phyloP scores from a whole-genome alignment of 2,329 filamentous ascomycete genomes.

The Zymoseptoria tritici region DNA sequence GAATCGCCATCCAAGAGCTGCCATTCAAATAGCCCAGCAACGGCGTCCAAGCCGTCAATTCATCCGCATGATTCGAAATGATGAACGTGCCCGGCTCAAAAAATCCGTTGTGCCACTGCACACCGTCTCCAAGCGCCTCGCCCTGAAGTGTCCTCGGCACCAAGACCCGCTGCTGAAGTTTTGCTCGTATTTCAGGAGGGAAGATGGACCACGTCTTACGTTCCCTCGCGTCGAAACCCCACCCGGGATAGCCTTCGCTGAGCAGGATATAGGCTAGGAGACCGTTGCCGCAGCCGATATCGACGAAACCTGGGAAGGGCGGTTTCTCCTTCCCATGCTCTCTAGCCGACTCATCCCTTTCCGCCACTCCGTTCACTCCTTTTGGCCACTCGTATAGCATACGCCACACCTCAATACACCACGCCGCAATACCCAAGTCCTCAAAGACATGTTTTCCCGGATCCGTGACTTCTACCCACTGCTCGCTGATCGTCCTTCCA shows the following conservation, averaged over 20 bases:
- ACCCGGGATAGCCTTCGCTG: slow-evolving; percentile 73
- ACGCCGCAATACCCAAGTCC: slow-evolving; percentile 82
- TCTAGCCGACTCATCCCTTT: neutral
- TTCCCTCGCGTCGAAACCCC: slow-evolving; percentile 83
- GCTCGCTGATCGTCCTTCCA: slow-evolving; percentile 60
- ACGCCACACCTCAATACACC: slow-evolving; percentile 83
- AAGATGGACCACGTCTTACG: slow-evolving; percentile 82
- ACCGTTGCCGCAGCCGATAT: slow-evolving; percentile 94
- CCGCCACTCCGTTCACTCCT: neutral
- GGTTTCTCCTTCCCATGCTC: slow-evolving; percentile 12
- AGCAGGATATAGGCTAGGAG: slow-evolving; percentile 77
- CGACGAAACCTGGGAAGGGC: slow-evolving; percentile 79
- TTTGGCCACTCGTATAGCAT: slow-evolving; percentile 59
- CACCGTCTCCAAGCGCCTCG: neutral
- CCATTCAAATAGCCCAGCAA: slow-evolving; percentile 69
- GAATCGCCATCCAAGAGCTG: slow-evolving; percentile 84
- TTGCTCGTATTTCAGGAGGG: slow-evolving; percentile 39
- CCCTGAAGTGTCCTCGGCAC: slow-evolving; percentile 46
- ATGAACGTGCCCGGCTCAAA: slow-evolving; percentile 74
- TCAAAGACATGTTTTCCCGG: slow-evolving; percentile 92
- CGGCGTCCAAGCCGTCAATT: slow-evolving; percentile 93
- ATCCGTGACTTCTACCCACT: slow-evolving; percentile 82
- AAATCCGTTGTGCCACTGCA: slow-evolving; percentile 47
- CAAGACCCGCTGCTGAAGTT: slow-evolving; percentile 53
- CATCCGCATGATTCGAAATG: slow-evolving; percentile 93